A percentile compares a stretch with the other conserved stretches of the same genome.
Evolutionary conservation across 1,284 basidiomycete species (phyloP).

Genomic region (Chalciporus sp.): DNA sequence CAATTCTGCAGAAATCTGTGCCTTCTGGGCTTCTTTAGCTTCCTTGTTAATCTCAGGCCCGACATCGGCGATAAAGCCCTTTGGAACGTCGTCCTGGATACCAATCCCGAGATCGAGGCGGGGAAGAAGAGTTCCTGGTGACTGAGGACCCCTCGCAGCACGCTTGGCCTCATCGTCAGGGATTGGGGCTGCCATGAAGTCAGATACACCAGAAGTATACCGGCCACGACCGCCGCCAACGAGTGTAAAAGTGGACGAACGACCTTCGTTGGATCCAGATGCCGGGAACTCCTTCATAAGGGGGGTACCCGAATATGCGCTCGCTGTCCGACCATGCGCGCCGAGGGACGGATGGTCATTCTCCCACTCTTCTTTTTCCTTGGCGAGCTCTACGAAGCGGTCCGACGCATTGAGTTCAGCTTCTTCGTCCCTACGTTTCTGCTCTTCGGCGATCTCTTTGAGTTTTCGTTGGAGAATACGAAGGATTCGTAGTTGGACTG

Average conservation of each 20-base stretch:
- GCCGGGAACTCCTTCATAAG: conserved; percentile 61
- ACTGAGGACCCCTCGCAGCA: conserved; percentile 51
- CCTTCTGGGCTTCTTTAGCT: conserved; percentile 40
- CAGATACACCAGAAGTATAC: conserved; percentile 66
- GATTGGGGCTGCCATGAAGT: conserved; percentile 64
- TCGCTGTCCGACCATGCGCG: conserved; percentile 64
- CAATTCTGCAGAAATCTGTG: conserved; percentile 46
- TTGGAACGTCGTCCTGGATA: conserved; percentile 72
- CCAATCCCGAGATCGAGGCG: conserved; percentile 72
- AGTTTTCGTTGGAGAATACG: conserved; percentile 78
- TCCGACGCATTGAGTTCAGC: conserved; percentile 77
- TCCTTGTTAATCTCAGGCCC: conserved; percentile 34
- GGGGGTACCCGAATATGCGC: conserved; percentile 54
- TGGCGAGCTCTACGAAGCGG: conserved; percentile 65
- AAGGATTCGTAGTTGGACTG: conserved; percentile 88
- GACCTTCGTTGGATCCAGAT: conserved; percentile 52
- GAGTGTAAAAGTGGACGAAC: conserved; percentile 51
- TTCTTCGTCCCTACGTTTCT: conserved; percentile 71
- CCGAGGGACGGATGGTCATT: conserved; percentile 70
- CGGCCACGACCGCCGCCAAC: conserved; percentile 55
- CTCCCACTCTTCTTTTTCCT: conserved; percentile 87
- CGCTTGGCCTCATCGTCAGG: conserved; percentile 60
- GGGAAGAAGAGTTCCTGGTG: conserved; percentile 59
- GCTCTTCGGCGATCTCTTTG: conserved; percentile 77
- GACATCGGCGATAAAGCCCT: conserved; percentile 56